Conservation (phyloP, 2,329 filamentous ascomycete species). For the Cryphonectria parasitica region DNA sequence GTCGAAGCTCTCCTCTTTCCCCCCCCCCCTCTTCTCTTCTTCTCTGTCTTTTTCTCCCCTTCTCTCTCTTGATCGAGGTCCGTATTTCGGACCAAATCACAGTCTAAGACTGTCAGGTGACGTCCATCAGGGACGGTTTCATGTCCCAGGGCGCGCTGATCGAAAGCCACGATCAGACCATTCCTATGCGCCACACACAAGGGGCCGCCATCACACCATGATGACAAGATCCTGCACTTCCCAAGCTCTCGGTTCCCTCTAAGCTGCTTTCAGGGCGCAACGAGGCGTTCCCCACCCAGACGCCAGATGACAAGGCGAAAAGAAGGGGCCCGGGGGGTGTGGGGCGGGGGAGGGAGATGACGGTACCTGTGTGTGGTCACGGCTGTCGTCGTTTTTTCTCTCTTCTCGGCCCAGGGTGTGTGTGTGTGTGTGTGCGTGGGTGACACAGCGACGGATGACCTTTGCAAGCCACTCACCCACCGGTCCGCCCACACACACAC, state of each 20-base stretch:
- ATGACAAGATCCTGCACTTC: not conserved
- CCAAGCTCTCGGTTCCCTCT: not conserved
- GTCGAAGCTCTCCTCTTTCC: too few species aligned
- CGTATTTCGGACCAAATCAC: not conserved
- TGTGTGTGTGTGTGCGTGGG: too few species aligned
- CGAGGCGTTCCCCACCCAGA: not conserved
- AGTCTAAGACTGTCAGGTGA: not conserved
- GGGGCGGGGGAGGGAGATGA: too few species aligned
- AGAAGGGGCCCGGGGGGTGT: too few species aligned
- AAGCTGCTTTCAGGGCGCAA: not conserved
- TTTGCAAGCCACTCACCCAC: not conserved
- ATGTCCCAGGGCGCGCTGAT: not conserved
- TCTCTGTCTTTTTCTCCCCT: not conserved
- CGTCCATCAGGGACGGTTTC: not conserved
- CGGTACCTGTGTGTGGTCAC: not conserved
- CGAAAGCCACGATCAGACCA: slow-evolving; percentile 3
- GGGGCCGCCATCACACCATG: not conserved
- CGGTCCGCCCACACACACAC: too few species aligned
- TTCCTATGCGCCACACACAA: not conserved
- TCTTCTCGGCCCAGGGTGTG: not conserved
- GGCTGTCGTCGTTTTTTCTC: not conserved
- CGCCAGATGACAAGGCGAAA: not conserved
- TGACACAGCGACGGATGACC: not conserved
- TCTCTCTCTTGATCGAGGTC: not conserved
- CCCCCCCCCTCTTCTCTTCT: not conserved